phyloP scores from a whole-genome alignment of 768 basidiomycete species.

The Trametopsis cervina region DNA sequence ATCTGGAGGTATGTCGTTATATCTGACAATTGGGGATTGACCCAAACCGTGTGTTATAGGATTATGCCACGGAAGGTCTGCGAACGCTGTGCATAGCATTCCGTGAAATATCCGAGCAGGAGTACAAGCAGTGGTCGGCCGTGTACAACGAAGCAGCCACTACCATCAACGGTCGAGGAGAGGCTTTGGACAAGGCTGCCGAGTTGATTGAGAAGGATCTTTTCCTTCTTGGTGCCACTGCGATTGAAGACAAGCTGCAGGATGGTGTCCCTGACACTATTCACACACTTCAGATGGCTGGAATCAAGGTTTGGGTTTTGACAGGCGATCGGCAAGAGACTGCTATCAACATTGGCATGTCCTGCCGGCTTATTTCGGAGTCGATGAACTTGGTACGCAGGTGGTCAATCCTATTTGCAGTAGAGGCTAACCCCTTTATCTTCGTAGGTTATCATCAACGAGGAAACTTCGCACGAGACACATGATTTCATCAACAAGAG shows the following conservation, averaged over 20 bases:
- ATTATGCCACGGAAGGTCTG: conserved; percentile 95
- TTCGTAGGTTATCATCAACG: conserved; percentile 91
- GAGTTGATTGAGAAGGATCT: conserved; percentile 95
- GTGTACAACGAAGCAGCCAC: conserved; percentile 90
- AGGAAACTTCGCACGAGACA: conserved; percentile 75
- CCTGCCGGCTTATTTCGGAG: conserved; percentile 93
- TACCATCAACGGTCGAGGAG: conserved; percentile 93
- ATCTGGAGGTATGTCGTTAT: conserved; percentile 68
- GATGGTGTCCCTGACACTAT: conserved; percentile 98
- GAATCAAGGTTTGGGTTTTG: conserved; percentile 98
- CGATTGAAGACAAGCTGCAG: conserved; percentile 97
- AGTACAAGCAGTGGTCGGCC: conserved; percentile 82
- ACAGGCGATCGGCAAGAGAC: conserved; percentile 99
- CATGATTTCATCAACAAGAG: conserved; percentile 84
- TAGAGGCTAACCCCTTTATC: too few relatives aligned
- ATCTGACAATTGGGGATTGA: not conserved
- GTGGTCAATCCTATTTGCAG: too few relatives aligned
- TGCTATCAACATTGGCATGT: conserved; percentile 98
- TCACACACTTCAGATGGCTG: conserved; percentile 95
- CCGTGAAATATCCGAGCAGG: conserved; percentile 85
- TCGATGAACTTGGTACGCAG: conserved; percentile 88
- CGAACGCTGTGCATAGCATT: conserved; percentile 95
- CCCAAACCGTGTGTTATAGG: conserved; percentile 34
- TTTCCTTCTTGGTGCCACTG: conserved; percentile 90
- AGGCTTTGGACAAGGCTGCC: conserved; percentile 90